Base-by-base conservation (phyloP, 2,329 filamentous ascomycete genomes). In the Pestalotiopsis sp. region DNA sequence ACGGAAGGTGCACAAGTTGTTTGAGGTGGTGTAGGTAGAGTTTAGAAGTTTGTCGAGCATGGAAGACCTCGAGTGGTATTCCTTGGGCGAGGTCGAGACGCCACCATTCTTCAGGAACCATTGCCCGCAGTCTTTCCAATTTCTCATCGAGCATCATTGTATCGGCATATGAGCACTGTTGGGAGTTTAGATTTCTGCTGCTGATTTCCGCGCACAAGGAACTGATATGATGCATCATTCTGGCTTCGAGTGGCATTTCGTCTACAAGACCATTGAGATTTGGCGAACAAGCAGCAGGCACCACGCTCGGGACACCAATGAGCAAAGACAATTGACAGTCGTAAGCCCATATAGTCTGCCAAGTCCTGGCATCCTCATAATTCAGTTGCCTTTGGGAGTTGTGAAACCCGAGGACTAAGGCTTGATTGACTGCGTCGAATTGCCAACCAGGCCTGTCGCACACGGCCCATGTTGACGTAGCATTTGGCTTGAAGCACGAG, bases 391-490 rank as follows among this genome's bases (percentile, higher is more conserved):
- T 40, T 7, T 7, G 13, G 10, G 14, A 10, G 5, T 59, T 20
- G 55, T 66, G 64, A 6, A 66, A 38, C 24, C 64, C 64, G 24
- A 59, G 55, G 5, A 59, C 24, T 11, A 59, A 59, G 14, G 20
- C 64, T 17, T 35, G 26, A 26, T 66, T 35, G 24, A 66, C 14
- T 5, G 64, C 64, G 52, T 24, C 64, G 64, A 22, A 59, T 59
- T n/a, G 17, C 17, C 22, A 24, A n/a, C 64, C 52, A 66, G 13
- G 64, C 52, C 64, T 26, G 26, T 14, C 64, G 64, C 7, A 55
- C 30, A 14, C 64, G 40, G 11, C 64, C 64, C 64, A 66, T 60
- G 35, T 66, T 66, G 4, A 59, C 64, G 26, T 59, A 66, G 64
- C 52, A 59, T 38, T 59, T 58, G 30, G 55, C n/a, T 26, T 66